Percentiles rank a stretch among this genome's conserved stretches.
These are phyloP conservation scores for Ceratobasidium sp. DNA, from an alignment of 1,284 basidiomycete genomes.

Conservation along the genomic window DNA sequence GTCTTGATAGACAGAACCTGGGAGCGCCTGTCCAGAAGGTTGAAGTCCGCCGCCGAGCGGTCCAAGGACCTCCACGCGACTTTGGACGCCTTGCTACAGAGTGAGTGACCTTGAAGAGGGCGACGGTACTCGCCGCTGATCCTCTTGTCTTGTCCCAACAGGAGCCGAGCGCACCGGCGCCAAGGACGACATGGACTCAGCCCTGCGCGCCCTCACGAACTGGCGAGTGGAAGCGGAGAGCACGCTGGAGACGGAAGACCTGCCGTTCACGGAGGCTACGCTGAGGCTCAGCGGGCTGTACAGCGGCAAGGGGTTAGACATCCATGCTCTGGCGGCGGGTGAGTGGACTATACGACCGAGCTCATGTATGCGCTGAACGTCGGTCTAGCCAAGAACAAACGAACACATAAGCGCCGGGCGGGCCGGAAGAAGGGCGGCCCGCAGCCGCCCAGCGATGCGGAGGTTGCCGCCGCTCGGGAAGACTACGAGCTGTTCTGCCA, in stretches of 20 bases:
- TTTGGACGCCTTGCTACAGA: background rate
- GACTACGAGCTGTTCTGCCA: slow-evolving; percentile 13
- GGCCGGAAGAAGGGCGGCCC: background rate
- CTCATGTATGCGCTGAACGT: background rate
- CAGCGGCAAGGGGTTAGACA: background rate
- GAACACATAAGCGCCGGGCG: background rate
- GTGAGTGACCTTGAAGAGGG: background rate
- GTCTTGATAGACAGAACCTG: background rate
- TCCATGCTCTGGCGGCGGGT: background rate
- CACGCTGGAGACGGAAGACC: background rate
- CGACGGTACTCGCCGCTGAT: background rate
- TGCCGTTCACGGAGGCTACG: background rate
- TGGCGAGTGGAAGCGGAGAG: background rate
- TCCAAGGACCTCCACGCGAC: background rate
- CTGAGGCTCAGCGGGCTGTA: background rate
- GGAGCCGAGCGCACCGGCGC: background rate
- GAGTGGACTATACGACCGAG: no score
- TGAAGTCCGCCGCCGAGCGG: background rate
- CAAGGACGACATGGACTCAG: background rate
- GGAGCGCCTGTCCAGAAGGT: background rate
- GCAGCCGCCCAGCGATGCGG: background rate
- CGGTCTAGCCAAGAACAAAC: background rate
- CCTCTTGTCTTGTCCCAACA: background rate
- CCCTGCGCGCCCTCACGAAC: background rate
- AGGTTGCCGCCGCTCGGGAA: background rate